Percentiles rank a stretch among this genome's conserved stretches.
These are phyloP conservation scores for Rhynchosporium secalis DNA, from an alignment of 2,329 filamentous ascomycete genomes.

Conservation along the genomic window DNA sequence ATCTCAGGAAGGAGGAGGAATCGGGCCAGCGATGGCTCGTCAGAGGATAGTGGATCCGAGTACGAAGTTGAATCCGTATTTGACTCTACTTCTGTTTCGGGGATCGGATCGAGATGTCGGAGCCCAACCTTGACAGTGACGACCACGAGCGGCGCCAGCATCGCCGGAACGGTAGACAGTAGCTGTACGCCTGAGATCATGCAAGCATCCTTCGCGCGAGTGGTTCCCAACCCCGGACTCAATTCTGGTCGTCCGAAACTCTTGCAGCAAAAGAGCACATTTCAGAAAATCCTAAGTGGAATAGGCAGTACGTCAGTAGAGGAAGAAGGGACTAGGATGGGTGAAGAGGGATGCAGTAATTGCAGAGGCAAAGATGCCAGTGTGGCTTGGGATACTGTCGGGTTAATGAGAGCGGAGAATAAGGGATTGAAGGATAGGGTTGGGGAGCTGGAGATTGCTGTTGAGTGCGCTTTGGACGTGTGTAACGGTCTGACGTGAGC, in stretches of 20 bases:
- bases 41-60: conserved; percentile 58
- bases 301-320: conserved; percentile 43
- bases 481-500: conserved; percentile 4
- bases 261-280: conserved; percentile 45
- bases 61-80: conserved; percentile 57
- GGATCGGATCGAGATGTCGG: conserved; percentile 49
- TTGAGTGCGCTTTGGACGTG: conserved; percentile 55
- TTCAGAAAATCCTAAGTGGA: conserved; percentile 49
- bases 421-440: conserved; percentile 60
- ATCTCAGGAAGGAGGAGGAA: conserved; percentile 22
- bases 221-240: conserved; percentile 26
- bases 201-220: conserved; percentile 27
- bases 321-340: conserved; percentile 31
- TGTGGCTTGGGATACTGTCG: conserved; percentile 66
- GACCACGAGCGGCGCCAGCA: conserved; percentile 8
- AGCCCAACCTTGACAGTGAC: conserved; percentile 52
- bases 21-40: conserved; percentile 3
- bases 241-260: conserved; percentile 34
- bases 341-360: conserved; percentile 49
- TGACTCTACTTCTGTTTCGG: background rate
- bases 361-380: conserved; percentile 59
- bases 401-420: conserved; percentile 62
- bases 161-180: conserved; percentile 23
- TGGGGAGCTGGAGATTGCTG: conserved; percentile 56
- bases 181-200: conserved; percentile 25